Evolutionary conservation across 2,329 filamentous ascomycete genomes (phyloP).

Genomic region (Sporothrix dimorphospora): DNA sequence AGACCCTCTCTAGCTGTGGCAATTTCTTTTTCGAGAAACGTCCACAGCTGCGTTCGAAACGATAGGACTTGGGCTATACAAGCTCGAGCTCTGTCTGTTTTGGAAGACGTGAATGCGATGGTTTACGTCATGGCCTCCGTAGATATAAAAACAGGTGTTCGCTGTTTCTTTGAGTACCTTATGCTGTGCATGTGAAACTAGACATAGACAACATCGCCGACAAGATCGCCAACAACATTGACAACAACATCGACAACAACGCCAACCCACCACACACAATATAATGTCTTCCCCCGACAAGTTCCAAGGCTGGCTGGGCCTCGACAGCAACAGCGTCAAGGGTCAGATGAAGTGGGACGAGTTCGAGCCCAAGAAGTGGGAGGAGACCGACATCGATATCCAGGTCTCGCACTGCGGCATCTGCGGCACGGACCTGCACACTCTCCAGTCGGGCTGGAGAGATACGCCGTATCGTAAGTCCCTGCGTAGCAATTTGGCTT

Average conservation of each 20-base stretch:
- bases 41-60: not conserved
- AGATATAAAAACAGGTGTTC: not conserved
- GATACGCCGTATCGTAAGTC: constrained; percentile 27
- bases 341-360: constrained; percentile 60
- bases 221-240: no score
- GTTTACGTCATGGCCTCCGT: not conserved
- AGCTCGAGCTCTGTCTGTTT: not conserved
- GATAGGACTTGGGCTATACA: not conserved
- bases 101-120: not conserved
- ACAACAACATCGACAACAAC: not conserved
- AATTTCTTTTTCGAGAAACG: not conserved
- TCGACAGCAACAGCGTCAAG: constrained; percentile 45
- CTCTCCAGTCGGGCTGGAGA: constrained; percentile 58
- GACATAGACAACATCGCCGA: not conserved
- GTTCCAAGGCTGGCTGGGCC: constrained; percentile 58
- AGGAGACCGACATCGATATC: constrained; percentile 68
- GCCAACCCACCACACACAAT: not conserved
- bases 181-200: no score
- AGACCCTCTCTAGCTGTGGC: not conserved
- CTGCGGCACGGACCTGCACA: constrained; percentile 66
- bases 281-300: constrained; percentile 39
- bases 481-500: not conserved
- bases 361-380: constrained; percentile 67
- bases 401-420: constrained; percentile 67
- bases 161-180: not conserved